Evolutionary conservation across 2,329 filamentous ascomycete genomes (phyloP), one percentile per base, ranked within the genome.

Genomic region (Alternaria gansuensis): DNA sequence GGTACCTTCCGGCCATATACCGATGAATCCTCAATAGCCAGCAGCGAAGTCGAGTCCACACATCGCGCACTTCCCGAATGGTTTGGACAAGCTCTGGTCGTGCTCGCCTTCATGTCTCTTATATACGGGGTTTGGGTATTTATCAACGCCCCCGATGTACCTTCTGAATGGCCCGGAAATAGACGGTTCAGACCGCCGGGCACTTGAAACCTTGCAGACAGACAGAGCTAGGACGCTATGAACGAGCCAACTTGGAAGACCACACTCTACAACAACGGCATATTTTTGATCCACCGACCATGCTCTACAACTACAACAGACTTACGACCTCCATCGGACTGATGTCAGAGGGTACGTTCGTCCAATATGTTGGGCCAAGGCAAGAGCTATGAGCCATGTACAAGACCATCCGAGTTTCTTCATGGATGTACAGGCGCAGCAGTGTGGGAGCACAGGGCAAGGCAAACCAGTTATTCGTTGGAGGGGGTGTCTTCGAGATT

Each of bases 41-140:
- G 70, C 59, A 76, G 69, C 59, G 66, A 73, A 46, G 61, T 66
- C 11, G 72, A 73, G 40, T 40, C 54, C 4, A 59, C 64, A 4
- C 66, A 69, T 4, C 63, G 68, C 34, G 59, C 65, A 3, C 57
- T 75, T 17, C 66, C 72, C 2, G 72, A 75, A 58, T 72, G 67
- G 58, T 31, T 75, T 4, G 75, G 75, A 3, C 73, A 75, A 28
- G 50, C 54, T 0, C 50, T 77, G 5, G 68, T 71, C 6, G 66
- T 76, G 0, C 41, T 69, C 4, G 37, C 70, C 28, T 73, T 76
- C 37, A 13, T 73, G 7, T 62, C 40, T 37, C 71, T 76, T 34
- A 65, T 75, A 23, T 77, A 74, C 43, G 64, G 62, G 8, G 75
- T 77, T 54, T 77, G 69, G 66, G 64, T 50, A 10, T 58, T 75